Evolutionary conservation across 108 stramenopile species (phyloP).

Genomic region (Cylindrotheca closterium): DNA sequence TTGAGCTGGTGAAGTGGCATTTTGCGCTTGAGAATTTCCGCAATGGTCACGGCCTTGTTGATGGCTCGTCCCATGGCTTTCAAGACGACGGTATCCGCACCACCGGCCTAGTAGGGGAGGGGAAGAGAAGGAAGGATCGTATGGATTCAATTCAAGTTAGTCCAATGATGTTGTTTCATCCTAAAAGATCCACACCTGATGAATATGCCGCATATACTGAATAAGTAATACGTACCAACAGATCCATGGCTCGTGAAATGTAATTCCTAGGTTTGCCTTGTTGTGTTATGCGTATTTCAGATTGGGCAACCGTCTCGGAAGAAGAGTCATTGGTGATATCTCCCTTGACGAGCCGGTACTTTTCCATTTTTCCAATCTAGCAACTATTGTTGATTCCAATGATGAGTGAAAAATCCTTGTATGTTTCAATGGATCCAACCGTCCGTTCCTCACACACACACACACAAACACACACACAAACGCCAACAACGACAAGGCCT

Average conservation of each 20-base stretch:
- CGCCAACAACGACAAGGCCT: no score
- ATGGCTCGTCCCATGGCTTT: slow-evolving; percentile 90
- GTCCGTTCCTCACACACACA: no score
- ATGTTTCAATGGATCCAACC: no score
- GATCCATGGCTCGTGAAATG: slow-evolving; percentile 77
- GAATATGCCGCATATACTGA: no score
- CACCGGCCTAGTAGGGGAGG: slow-evolving; percentile 34
- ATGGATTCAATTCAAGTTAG: not conserved
- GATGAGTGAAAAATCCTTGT: no score
- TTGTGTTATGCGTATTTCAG: slow-evolving; percentile 73
- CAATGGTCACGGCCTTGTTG: slow-evolving; percentile 89
- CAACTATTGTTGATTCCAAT: no score
- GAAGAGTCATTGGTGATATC: slow-evolving; percentile 20
- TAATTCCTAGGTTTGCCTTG: slow-evolving; percentile 87
- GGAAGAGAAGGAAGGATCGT: not conserved
- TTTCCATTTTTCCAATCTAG: slow-evolving; percentile 75
- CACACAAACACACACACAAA: no score
- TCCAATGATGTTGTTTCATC: no score
- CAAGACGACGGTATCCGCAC: slow-evolving; percentile 61
- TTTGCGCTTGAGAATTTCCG: slow-evolving; percentile 84
- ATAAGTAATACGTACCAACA: slow-evolving; percentile 57
- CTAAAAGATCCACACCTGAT: no score
- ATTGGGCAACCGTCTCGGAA: slow-evolving; percentile 18
- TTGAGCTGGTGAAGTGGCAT: slow-evolving; percentile 84
- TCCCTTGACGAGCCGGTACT: slow-evolving; percentile 77